A percentile compares a stretch with the other conserved stretches of the same genome.
phyloP scores from a whole-genome alignment of 2,329 filamentous ascomycete species.

The Ilyonectria destructans region DNA sequence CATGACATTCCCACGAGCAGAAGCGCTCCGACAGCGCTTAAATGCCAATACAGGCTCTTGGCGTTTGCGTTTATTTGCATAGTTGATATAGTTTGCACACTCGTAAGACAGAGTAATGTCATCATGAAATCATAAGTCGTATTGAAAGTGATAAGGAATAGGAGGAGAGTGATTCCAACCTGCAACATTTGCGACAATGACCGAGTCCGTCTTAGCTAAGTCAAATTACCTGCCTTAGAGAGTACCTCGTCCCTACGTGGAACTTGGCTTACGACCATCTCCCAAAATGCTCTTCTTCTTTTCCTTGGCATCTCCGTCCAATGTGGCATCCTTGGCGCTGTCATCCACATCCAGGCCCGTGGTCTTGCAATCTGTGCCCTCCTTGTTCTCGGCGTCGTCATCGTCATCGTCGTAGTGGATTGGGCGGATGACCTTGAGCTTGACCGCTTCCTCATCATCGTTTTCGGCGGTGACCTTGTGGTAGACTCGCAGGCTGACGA shows the following conservation, averaged over 20 bases:
- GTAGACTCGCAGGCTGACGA: slow-evolving; percentile 75
- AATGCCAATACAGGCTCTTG: too few species aligned
- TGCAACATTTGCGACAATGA: neutral
- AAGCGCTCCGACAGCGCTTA: too few species aligned
- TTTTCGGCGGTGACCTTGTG: slow-evolving; percentile 60
- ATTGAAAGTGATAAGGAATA: slow-evolving; percentile 2
- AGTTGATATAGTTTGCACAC: too few species aligned
- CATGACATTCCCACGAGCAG: too few species aligned
- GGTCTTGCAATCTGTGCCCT: slow-evolving; percentile 48
- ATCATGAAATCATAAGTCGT: neutral
- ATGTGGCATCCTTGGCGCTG: slow-evolving; percentile 62
- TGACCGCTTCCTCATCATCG: slow-evolving; percentile 55
- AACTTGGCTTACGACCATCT: slow-evolving; percentile 30
- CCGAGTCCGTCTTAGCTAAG: neutral
- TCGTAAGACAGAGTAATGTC: too few species aligned
- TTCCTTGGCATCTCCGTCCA: slow-evolving; percentile 53
- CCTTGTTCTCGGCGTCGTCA: slow-evolving; percentile 42
- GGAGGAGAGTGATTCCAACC: neutral
- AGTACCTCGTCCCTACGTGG: neutral
- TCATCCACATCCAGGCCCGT: slow-evolving; percentile 63
- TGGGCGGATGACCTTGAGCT: slow-evolving; percentile 59
- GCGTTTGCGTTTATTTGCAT: too few species aligned
- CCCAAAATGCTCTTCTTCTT: slow-evolving; percentile 57
- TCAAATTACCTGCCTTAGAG: neutral
- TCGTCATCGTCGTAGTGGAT: slow-evolving; percentile 52